Percentiles rank a stretch among this genome's conserved stretches.
Conservation (phyloP, 2,329 filamentous ascomycete species). For the Keithomyces neogunnii region DNA sequence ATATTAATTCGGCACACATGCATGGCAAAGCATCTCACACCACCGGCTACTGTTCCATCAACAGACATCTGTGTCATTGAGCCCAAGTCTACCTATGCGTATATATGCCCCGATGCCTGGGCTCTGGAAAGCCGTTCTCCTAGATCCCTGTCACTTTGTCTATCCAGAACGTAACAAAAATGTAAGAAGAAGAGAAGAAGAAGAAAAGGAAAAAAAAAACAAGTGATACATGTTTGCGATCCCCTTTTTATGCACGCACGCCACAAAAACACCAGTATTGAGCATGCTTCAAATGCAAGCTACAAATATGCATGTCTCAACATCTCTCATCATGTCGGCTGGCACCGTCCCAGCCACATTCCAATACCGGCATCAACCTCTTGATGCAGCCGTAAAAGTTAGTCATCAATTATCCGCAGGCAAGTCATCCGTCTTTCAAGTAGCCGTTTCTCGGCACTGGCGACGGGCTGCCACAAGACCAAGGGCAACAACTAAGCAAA, state of each 20-base stretch:
- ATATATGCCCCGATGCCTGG: background rate
- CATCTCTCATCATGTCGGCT: conserved; percentile 5
- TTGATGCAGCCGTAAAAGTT: conserved; percentile 10
- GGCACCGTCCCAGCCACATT: conserved; percentile 7
- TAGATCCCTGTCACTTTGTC: background rate
- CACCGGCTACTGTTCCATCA: background rate
- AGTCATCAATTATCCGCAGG: conserved; percentile 9
- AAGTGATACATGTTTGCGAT: background rate
- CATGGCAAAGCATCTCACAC: background rate
- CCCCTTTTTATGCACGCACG: conserved; percentile 6
- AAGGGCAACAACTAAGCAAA: background rate
- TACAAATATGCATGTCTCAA: background rate
- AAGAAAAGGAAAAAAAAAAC: background rate
- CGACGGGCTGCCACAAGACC: background rate
- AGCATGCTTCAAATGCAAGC: background rate
- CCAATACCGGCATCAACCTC: conserved; percentile 1
- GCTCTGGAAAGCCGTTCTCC: background rate
- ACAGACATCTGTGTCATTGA: background rate
- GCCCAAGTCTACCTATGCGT: background rate
- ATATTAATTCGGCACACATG: background rate
- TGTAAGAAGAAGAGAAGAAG: background rate
- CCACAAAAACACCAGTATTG: background rate
- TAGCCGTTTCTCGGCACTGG: background rate
- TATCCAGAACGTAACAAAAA: conserved; percentile 5
- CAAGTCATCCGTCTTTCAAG: background rate